phyloP scores from a whole-genome alignment of 768 basidiomycete genomes.

The Hypholoma fasciculare region DNA sequence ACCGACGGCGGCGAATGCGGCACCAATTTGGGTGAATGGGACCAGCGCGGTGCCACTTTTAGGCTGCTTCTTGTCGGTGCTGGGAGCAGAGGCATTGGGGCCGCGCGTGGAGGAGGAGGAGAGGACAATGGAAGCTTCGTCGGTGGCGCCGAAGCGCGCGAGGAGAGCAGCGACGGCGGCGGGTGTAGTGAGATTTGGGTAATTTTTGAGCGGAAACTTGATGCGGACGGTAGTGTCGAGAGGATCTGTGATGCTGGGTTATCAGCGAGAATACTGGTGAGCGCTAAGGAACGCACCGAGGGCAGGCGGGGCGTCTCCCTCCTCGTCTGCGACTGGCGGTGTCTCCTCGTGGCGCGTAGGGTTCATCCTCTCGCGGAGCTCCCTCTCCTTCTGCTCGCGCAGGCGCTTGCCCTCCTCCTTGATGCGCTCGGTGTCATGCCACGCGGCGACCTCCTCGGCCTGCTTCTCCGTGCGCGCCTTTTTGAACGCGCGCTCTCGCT shows the following conservation, averaged over 20 bases:
- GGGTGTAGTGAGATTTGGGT: conserved; percentile 56
- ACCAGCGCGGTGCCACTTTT: conserved; percentile 73
- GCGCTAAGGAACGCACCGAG: conserved; percentile 38
- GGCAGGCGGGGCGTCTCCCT: conserved; percentile 50
- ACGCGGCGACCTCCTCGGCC: conserved; percentile 51
- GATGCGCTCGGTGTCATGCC: conserved; percentile 67
- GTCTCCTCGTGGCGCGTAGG: conserved; percentile 15
- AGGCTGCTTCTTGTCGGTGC: conserved; percentile 56
- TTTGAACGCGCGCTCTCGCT: conserved; percentile 75
- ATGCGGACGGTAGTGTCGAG: conserved; percentile 77
- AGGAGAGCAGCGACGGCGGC: conserved; percentile 52
- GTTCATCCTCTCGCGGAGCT: conserved; percentile 46
- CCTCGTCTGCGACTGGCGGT: conserved; percentile 29
- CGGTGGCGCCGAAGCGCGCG: conserved; percentile 60
- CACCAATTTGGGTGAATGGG: conserved; percentile 73
- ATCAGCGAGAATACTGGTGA: neutral
- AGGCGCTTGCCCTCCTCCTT: conserved; percentile 73
- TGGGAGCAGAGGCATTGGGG: conserved; percentile 41
- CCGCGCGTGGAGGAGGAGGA: conserved; percentile 57
- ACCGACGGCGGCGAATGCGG: conserved; percentile 76
- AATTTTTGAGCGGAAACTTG: conserved; percentile 61
- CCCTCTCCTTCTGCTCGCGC: conserved; percentile 66
- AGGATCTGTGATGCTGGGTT: conserved; percentile 37
- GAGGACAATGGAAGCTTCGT: conserved; percentile 65
- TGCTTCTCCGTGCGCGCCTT: conserved; percentile 65